These are phyloP conservation scores for Fusarium sarcochroum DNA, from an alignment of 2,329 filamentous ascomycete species.

Conservation along the genomic window DNA sequence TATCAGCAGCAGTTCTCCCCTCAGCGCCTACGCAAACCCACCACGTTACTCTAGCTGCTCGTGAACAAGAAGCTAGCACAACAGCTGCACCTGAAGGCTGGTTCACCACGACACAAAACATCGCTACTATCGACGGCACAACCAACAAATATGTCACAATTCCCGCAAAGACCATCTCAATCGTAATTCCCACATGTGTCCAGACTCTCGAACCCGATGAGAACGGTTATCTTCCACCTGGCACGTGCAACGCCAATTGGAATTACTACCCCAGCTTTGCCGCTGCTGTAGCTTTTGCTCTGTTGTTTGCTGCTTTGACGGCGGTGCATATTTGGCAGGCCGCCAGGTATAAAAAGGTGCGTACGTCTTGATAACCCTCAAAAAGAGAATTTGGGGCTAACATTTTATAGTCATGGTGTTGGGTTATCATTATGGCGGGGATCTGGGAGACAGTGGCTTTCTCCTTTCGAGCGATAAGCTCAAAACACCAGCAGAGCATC, in stretches of 20 bases:
- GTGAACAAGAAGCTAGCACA: slow-evolving; percentile 2
- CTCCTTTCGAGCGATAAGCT: slow-evolving; percentile 40
- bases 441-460: slow-evolving; percentile 46
- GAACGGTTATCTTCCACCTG: slow-evolving; percentile 53
- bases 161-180: slow-evolving; percentile 51
- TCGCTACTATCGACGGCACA: slow-evolving; percentile 38
- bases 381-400: not conserved
- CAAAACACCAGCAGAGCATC: slow-evolving; percentile 35
- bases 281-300: slow-evolving; percentile 49
- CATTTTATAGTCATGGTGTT: slow-evolving; percentile 49
- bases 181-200: slow-evolving; percentile 54
- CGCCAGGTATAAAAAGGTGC: slow-evolving; percentile 40
- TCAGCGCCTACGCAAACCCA: slow-evolving; percentile 20
- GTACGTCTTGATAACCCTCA: slow-evolving; percentile 31
- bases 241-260: slow-evolving; percentile 51
- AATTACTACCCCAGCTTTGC: slow-evolving; percentile 53
- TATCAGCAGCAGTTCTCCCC: slow-evolving; percentile 12
- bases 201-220: slow-evolving; percentile 53
- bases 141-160: slow-evolving; percentile 41
- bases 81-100: slow-evolving; percentile 27
- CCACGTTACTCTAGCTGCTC: slow-evolving; percentile 22
- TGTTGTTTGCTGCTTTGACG: slow-evolving; percentile 44
- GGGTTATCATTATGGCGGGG: slow-evolving; percentile 57
- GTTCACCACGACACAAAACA: slow-evolving; percentile 51
- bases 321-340: slow-evolving; percentile 43